Conservation (phyloP, 352 stramenopile genomes). For the Phytophthora pini region DNA sequence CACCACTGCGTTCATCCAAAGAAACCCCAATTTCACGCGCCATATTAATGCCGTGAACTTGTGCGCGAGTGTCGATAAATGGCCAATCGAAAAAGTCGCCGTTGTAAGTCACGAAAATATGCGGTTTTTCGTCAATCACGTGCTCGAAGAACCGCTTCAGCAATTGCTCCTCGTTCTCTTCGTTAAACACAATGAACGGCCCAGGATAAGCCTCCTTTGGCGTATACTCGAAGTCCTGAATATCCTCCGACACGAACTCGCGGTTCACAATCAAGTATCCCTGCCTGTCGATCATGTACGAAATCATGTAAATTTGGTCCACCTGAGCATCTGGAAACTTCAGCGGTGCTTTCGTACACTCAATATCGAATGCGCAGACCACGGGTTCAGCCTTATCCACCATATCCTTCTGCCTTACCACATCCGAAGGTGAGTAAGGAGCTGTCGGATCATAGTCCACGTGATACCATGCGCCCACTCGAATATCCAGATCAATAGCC, state of each 20-base stretch:
- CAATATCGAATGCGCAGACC: constrained; percentile 99
- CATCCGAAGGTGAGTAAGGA: constrained; percentile 58
- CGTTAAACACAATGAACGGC: constrained; percentile 98
- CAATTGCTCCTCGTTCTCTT: constrained; percentile 83
- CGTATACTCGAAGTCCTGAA: constrained; percentile 99
- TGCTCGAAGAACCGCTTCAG: constrained; percentile 92
- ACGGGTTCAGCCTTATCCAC: constrained; percentile 93
- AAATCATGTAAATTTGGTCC: constrained; percentile 98
- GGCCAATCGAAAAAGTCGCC: constrained; percentile 99
- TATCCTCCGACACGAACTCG: constrained; percentile 97
- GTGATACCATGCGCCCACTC: constrained; percentile 97
- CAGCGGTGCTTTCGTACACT: constrained; percentile 98
- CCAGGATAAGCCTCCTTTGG: constrained; percentile 92
- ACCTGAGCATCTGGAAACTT: constrained; percentile 98
- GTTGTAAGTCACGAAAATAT: constrained; percentile 99
- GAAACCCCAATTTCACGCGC: constrained; percentile 86
- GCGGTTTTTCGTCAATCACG: constrained; percentile 91
- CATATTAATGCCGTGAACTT: constrained; percentile 94
- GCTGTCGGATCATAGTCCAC: constrained; percentile 84
- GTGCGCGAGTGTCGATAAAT: constrained; percentile 95
- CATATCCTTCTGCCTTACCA: constrained; percentile 82
- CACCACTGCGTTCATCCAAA: constrained; percentile 73
- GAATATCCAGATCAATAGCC: constrained; percentile 96
- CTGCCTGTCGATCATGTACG: constrained; percentile 97
- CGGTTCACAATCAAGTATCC: constrained; percentile 98